Evolutionary conservation across 306 rosid species (phyloP), one percentile per base, ranked within the genome.

Genomic region (Phaseolus lunatus): DNA sequence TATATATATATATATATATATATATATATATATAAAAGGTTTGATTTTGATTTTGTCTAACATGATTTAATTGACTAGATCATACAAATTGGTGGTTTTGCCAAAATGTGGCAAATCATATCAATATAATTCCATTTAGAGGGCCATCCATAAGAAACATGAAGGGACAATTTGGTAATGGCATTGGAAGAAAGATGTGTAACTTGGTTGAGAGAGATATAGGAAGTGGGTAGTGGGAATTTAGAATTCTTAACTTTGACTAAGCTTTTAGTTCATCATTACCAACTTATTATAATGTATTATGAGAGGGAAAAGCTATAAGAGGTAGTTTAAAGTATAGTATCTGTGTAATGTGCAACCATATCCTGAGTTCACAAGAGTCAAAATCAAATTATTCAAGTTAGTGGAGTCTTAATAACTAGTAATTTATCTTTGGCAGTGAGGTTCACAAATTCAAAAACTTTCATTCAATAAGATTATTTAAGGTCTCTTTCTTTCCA

Each of bases 371-470:
- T 35, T 13, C 19, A 35, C 66, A 71, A 31, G 75, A 57, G 72
- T 83, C 79, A 78, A 73, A 66, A 83, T 78, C 83, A 83, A 67
- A 83, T 83, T 78, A 83, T 83, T 83, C 49, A 24, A 39, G 78
- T 14, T 37, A 39, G 69, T 43, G 76, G 78, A 73, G 63, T 66
- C 80, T n/a, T 29, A 79, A 31, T 54, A 64, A 65, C 20, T 7
- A 47, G 77, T 63, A 70, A 70, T 50, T 66, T 50, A 45, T 53
- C 2, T 45, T 87, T 39, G n/a, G 41, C 27, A 47, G 24, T 45
- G 65, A 4, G 16, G 73, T 67, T 67, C 69, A 78, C 22, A 67
- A 23, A 44, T 43, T 54, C 8, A 33, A 47, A 18, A 29, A 29
- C 15, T 57, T 67, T 41, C 59, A 43, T 29, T 43, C 33, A 59